phyloP scores from a whole-genome alignment of 108 stramenopile species.

The Pseudonitzschia pungens region DNA sequence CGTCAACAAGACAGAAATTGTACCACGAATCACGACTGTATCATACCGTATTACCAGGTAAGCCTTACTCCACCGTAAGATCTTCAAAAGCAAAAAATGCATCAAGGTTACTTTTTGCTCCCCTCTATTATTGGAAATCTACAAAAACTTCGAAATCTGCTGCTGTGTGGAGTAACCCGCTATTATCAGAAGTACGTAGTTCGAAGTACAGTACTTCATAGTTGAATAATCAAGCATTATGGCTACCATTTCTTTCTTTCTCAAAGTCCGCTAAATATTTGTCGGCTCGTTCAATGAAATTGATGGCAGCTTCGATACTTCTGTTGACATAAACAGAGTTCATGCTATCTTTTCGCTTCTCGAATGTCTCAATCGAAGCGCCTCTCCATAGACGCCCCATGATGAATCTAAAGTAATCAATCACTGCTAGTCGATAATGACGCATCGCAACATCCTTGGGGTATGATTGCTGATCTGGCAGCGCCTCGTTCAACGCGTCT shows the following conservation, averaged over 20 bases:
- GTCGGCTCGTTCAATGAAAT: constrained; percentile 63
- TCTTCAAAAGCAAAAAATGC: no score
- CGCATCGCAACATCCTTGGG: constrained; percentile 49
- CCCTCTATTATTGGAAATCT: no score
- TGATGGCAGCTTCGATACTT: constrained; percentile 57
- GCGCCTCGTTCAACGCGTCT: constrained; percentile 34
- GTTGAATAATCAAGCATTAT: no score
- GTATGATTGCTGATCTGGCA: constrained; percentile 33
- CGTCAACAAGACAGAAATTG: no score
- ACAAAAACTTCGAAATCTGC: no score
- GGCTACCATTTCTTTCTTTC: constrained; percentile 16
- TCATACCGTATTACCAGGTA: no score
- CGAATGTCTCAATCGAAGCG: constrained; percentile 55
- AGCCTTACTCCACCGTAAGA: no score
- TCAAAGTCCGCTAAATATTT: constrained; percentile 56
- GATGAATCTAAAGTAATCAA: constrained; percentile 72
- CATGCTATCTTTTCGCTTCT: constrained; percentile 51
- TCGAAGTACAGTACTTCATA: no score
- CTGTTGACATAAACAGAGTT: constrained; percentile 75
- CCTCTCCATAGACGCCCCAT: constrained; percentile 57
- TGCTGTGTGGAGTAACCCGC: no score
- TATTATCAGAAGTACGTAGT: no score
- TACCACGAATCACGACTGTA: no score
- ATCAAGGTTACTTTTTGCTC: no score
- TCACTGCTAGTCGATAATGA: constrained; percentile 66